Conservation (phyloP, 192 early-diverging fungal genomes). For the Radiomyces spectabilis region DNA sequence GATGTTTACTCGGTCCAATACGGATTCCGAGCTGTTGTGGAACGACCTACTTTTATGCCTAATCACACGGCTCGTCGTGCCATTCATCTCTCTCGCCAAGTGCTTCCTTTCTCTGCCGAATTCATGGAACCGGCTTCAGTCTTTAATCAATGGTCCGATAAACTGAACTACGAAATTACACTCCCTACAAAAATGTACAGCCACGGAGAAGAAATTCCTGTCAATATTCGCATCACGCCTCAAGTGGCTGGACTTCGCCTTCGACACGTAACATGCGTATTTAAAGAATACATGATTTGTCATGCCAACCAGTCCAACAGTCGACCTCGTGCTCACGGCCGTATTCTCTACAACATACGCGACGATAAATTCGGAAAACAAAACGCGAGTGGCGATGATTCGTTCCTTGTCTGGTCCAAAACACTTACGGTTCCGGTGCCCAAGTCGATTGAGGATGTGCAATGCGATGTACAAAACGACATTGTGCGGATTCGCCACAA, state of each 20-base stretch:
- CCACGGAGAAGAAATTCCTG: constrained; percentile 43
- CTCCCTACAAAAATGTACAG: constrained; percentile 45
- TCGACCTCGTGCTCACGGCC: constrained; percentile 2
- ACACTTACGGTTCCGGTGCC: constrained; percentile 8
- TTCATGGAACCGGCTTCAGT: constrained; percentile 39
- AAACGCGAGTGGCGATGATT: neutral
- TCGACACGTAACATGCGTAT: constrained; percentile 30
- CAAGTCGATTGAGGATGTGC: neutral
- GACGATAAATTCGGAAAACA: constrained; percentile 4
- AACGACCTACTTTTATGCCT: constrained; percentile 43
- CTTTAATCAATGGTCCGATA: constrained; percentile 42
- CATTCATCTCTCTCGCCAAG: constrained; percentile 39
- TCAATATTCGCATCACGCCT: constrained; percentile 36
- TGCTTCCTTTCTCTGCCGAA: constrained; percentile 37
- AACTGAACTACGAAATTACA: constrained; percentile 45
- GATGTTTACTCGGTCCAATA: constrained; percentile 43
- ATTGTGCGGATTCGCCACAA: neutral
- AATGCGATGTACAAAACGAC: constrained; percentile 2
- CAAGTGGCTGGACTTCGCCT: constrained; percentile 32
- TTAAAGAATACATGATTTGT: constrained; percentile 52
- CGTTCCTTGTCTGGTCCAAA: constrained; percentile 9
- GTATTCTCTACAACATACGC: neutral
- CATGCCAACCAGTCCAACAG: constrained; percentile 8
- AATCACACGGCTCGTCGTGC: constrained; percentile 27
- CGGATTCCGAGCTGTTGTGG: constrained; percentile 38